These are phyloP conservation scores for Echium plantagineum DNA, from an alignment of 257 asterid genomes.

Conservation along the genomic window DNA sequence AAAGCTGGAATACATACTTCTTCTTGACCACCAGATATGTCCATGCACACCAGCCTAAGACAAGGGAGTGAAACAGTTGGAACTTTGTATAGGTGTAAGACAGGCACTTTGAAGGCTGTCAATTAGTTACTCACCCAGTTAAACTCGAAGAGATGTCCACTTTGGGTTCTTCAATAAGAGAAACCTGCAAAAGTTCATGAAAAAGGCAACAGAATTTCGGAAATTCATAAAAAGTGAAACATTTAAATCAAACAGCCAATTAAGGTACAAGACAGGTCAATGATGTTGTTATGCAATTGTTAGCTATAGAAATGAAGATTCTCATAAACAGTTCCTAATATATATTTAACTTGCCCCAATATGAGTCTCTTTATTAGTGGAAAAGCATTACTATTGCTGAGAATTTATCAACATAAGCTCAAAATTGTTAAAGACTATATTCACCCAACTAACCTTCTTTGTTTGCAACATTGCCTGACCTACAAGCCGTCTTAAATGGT, in stretches of 20 bases:
- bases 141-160: neutral
- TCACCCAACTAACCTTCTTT: neutral
- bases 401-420: neutral
- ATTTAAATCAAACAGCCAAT: neutral
- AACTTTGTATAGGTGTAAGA: neutral
- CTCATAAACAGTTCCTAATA: neutral
- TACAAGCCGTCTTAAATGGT: slow-evolving; percentile 2
- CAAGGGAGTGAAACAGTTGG: neutral
- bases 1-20: slow-evolving; percentile 15
- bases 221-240: neutral
- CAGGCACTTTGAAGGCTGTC: neutral
- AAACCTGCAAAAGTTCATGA: slow-evolving; percentile 6
- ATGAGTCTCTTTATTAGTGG: neutral
- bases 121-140: slow-evolving; percentile 7
- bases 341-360: neutral
- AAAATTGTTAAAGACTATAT: neutral
- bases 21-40: slow-evolving; percentile 20
- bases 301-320: neutral
- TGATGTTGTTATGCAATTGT: neutral
- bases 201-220: neutral
- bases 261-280: neutral
- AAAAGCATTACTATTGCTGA: neutral
- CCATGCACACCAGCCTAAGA: slow-evolving; percentile 11
- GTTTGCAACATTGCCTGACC: slow-evolving; percentile 8
- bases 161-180: neutral